Evolutionary conservation across 78 protist genomes (phyloP).

Genomic region (Emiliania huxleyi): DNA sequence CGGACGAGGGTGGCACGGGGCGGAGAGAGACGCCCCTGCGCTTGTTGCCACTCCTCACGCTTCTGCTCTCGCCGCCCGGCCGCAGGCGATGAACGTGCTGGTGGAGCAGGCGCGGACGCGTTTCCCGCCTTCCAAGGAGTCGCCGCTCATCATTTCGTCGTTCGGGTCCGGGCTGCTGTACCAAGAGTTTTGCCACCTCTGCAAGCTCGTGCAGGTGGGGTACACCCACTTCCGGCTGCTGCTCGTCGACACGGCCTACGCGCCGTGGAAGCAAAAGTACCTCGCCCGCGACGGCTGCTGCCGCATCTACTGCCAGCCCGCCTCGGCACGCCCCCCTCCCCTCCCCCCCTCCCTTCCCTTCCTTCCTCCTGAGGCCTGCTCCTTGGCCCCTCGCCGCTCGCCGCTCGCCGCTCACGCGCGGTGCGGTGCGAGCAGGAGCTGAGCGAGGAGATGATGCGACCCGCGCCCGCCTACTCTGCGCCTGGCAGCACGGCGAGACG

Average conservation of each 20-base stretch:
- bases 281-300: not conserved
- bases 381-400: no score
- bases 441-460: not conserved
- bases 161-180: conserved; percentile 12
- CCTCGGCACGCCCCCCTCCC: no score
- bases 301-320: not conserved
- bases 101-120: not conserved
- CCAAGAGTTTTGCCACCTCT: not conserved
- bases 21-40: no score
- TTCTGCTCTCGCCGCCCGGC: no score
- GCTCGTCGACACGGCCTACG: conserved; percentile 15
- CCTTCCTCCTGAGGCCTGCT: no score
- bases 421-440: no score
- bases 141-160: not conserved
- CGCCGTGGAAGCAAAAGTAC: conserved; percentile 10
- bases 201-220: not conserved
- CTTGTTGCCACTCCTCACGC: no score
- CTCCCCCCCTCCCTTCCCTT: no score
- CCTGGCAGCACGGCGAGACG: no score
- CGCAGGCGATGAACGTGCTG: not conserved
- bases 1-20: no score
- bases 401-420: no score
- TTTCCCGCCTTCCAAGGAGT: not conserved
- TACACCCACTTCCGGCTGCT: not conserved
- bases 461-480: not conserved